phyloP scores from a whole-genome alignment of 148 eudicot species.

The Oxyria digyna region DNA sequence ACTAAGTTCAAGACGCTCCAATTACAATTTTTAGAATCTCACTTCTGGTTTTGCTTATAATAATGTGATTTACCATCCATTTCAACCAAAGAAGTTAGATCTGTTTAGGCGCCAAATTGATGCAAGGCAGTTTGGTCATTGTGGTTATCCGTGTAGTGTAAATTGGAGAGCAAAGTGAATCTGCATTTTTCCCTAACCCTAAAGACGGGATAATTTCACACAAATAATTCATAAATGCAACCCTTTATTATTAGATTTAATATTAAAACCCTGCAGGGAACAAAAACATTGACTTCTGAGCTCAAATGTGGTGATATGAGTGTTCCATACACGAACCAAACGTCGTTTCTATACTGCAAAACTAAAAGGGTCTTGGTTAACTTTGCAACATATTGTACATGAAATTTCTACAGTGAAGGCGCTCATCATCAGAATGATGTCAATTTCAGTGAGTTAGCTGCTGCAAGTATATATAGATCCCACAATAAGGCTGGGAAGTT shows the following conservation, averaged over 20 bases:
- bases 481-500: conserved; percentile 6
- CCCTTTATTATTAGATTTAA: conserved; percentile 50
- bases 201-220: conserved; percentile 13
- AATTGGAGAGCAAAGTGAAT: neutral
- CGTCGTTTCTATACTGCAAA: neutral
- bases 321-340: conserved; percentile 2
- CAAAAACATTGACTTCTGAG: conserved; percentile 74
- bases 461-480: conserved; percentile 10
- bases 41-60: neutral
- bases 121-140: neutral
- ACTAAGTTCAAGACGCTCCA: too few species aligned
- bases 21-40: neutral
- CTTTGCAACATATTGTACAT: conserved; percentile 5
- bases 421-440: conserved; percentile 10
- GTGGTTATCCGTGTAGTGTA: neutral
- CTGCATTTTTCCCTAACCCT: neutral
- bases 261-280: conserved; percentile 72
- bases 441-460: neutral
- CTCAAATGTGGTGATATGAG: conserved; percentile 7
- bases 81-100: neutral
- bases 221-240: conserved; percentile 38
- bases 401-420: conserved; percentile 15
- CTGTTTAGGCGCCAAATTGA: too few species aligned
- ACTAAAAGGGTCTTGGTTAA: conserved; percentile 1
- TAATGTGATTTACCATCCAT: neutral